A percentile compares a stretch with the other conserved stretches of the same genome.
Conservation (phyloP, 2,329 filamentous ascomycete genomes). For the Cercospora berteroae region DNA sequence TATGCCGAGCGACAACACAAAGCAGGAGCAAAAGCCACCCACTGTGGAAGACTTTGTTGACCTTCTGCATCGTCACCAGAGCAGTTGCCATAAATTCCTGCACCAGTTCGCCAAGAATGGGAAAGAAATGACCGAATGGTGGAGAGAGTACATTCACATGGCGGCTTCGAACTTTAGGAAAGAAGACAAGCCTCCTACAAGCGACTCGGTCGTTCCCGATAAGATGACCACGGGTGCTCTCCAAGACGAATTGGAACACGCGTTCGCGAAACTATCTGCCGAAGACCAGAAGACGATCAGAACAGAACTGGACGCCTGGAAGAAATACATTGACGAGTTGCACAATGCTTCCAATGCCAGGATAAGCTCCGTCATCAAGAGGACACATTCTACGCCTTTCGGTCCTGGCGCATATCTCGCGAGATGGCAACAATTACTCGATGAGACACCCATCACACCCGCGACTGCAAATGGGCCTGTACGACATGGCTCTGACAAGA, state of each 20-base stretch:
- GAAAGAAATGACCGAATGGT: slow-evolving; percentile 61
- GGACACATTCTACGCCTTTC: slow-evolving; percentile 44
- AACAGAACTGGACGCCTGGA: slow-evolving; percentile 59
- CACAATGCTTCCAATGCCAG: slow-evolving; percentile 54
- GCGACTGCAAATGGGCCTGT: slow-evolving; percentile 52
- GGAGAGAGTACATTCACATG: slow-evolving; percentile 60
- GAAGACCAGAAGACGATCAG: slow-evolving; percentile 50
- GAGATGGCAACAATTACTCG: slow-evolving; percentile 69
- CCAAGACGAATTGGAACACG: slow-evolving; percentile 41
- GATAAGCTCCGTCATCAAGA: slow-evolving; percentile 57
- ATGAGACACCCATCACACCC: slow-evolving; percentile 68
- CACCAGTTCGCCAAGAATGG: slow-evolving; percentile 68
- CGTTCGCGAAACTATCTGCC: slow-evolving; percentile 50
- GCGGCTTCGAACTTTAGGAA: slow-evolving; percentile 57
- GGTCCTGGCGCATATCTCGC: slow-evolving; percentile 72
- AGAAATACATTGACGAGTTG: slow-evolving; percentile 58
- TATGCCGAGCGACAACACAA: slow-evolving; percentile 35
- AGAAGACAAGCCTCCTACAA: slow-evolving; percentile 29
- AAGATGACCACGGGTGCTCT: slow-evolving; percentile 45
- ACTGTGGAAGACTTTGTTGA: slow-evolving; percentile 71
- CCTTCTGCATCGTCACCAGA: slow-evolving; percentile 63
- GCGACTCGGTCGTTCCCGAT: slow-evolving; percentile 26
- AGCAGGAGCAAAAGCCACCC: slow-evolving; percentile 44
- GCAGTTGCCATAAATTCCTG: slow-evolving; percentile 65
- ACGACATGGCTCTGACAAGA: slow-evolving; percentile 42